These are phyloP conservation scores for Ganoderma boninense DNA, from an alignment of 1,284 basidiomycete genomes.

Conservation along the genomic window DNA sequence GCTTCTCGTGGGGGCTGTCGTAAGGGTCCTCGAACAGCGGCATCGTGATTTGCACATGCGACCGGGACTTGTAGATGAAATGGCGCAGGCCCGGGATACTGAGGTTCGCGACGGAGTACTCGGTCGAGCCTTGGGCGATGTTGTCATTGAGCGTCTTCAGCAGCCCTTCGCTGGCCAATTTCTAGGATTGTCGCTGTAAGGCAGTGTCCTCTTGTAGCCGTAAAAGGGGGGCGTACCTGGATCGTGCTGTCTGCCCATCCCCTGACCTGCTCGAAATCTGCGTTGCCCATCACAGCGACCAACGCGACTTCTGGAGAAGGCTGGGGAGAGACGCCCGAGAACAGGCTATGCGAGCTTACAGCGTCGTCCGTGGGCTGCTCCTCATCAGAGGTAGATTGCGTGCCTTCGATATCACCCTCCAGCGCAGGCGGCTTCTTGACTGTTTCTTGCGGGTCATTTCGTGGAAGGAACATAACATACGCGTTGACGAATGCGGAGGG, in stretches of 20 bases:
- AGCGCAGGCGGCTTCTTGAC: neutral
- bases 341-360: slow-evolving; percentile 16
- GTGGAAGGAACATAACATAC: slow-evolving; percentile 81
- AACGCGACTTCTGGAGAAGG: slow-evolving; percentile 55
- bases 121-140: slow-evolving; percentile 57
- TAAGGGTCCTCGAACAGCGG: slow-evolving; percentile 89
- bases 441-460: slow-evolving; percentile 23
- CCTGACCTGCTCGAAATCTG: slow-evolving; percentile 74
- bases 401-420: slow-evolving; percentile 10
- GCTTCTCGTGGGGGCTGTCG: slow-evolving; percentile 61
- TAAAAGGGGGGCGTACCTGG: slow-evolving; percentile 51
- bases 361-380: slow-evolving; percentile 11
- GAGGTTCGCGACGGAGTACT: slow-evolving; percentile 76
- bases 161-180: slow-evolving; percentile 66
- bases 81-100: slow-evolving; percentile 90
- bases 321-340: slow-evolving; percentile 13
- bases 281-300: slow-evolving; percentile 72
- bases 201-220: neutral
- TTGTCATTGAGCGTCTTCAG: slow-evolving; percentile 58
- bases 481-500: slow-evolving; percentile 92
- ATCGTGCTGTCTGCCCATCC: slow-evolving; percentile 75
- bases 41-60: slow-evolving; percentile 88
- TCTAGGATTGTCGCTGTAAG: slow-evolving; percentile 47
- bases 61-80: slow-evolving; percentile 93
- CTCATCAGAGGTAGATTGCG: slow-evolving; percentile 1